Conservation (phyloP, 345 rosid genomes). For the Orychophragmus violaceus region DNA sequence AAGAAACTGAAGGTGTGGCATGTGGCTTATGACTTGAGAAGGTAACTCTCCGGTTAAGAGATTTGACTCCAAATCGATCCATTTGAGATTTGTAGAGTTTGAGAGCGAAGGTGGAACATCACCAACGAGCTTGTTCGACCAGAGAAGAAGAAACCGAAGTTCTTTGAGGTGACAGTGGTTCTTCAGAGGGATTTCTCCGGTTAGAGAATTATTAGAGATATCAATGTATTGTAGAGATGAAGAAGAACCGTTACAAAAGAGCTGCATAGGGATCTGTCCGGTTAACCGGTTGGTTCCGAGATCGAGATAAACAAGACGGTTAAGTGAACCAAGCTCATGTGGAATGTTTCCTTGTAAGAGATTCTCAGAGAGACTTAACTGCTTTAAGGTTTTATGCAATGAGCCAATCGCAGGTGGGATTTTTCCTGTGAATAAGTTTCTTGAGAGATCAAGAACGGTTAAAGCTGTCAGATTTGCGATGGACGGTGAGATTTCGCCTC, state of each 20-base stretch:
- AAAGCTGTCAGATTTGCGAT: constrained; percentile 60
- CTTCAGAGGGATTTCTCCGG: constrained; percentile 51
- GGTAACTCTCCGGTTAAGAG: constrained; percentile 69
- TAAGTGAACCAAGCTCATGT: constrained; percentile 43
- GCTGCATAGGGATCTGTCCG: constrained; percentile 46
- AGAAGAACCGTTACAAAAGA: constrained; percentile 61
- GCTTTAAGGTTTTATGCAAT: constrained; percentile 38
- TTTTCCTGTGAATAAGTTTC: constrained; percentile 54
- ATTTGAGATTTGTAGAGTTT: constrained; percentile 60
- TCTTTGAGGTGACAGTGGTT: constrained; percentile 44
- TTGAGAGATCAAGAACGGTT: constrained; percentile 62
- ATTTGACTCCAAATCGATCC: constrained; percentile 85
- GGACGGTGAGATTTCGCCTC: constrained; percentile 57
- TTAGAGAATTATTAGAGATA: constrained; percentile 71
- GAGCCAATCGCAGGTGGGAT: constrained; percentile 64
- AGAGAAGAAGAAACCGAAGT: constrained; percentile 64
- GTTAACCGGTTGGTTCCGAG: constrained; percentile 52
- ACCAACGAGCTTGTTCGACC: constrained; percentile 71
- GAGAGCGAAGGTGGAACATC: constrained; percentile 51
- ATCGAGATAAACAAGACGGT: constrained; percentile 47
- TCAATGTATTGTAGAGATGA: constrained; percentile 58
- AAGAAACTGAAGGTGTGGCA: constrained; percentile 67
- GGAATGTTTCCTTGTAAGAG: constrained; percentile 65
- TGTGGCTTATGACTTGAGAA: constrained; percentile 42
- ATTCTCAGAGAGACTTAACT: constrained; percentile 63